phyloP scores from a whole-genome alignment of 2,329 filamentous ascomycete species.

The Tolypocladium capitatum region DNA sequence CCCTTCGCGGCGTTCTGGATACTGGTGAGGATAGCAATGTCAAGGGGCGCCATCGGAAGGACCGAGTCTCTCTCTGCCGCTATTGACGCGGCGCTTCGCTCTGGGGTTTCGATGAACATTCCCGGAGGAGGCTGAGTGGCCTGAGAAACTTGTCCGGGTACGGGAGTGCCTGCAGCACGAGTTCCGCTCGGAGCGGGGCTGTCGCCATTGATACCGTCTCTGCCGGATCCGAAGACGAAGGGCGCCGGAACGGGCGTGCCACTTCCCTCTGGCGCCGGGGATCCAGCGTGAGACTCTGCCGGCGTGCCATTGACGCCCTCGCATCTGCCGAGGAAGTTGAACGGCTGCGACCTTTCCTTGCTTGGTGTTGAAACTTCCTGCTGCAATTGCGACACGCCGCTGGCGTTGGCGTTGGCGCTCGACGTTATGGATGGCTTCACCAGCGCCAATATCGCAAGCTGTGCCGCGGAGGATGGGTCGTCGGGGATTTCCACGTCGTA shows the following conservation, averaged over 20 bases:
- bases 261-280: conserved; percentile 67
- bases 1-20: conserved; percentile 77
- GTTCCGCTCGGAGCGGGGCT: conserved; percentile 40
- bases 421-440: conserved; percentile 46
- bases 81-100: conserved; percentile 37
- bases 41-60: conserved; percentile 70
- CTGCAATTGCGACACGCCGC: conserved; percentile 28
- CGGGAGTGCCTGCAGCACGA: conserved; percentile 34
- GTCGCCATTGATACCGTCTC: conserved; percentile 30
- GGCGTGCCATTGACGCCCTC: conserved; percentile 67
- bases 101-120: conserved; percentile 35
- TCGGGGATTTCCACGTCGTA: conserved; percentile 83
- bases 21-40: conserved; percentile 78
- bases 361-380: conserved; percentile 42
- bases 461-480: conserved; percentile 76
- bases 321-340: conserved; percentile 53
- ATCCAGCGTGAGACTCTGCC: conserved; percentile 73
- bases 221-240: conserved; percentile 39
- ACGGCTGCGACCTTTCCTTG: conserved; percentile 51
- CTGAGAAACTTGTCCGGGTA: conserved; percentile 18
- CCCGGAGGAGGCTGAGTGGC: conserved; percentile 25
- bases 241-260: conserved; percentile 51
- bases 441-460: conserved; percentile 51
- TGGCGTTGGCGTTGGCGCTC: conserved; percentile 21
- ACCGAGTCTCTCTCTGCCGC: conserved; percentile 66